Evolutionary conservation across 2,329 filamentous ascomycete genomes (phyloP), one percentile per base, ranked within the genome.

Genomic region (Pseudogymnoascus sp.): DNA sequence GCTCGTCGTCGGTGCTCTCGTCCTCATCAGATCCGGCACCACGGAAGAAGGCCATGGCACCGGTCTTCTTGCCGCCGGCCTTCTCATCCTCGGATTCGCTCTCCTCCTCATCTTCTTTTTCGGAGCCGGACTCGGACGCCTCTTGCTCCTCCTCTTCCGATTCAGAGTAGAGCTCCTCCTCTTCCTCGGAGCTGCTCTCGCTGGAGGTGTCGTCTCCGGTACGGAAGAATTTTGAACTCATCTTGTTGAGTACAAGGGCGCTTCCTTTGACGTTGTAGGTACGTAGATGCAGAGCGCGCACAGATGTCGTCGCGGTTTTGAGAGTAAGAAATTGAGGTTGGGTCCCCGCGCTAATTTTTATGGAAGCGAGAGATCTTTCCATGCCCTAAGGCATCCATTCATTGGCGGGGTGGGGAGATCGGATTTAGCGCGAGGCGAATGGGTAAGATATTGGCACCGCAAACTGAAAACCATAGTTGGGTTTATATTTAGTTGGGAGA

Each of bases 151-250:
- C 75, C 73, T 87, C 84, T 76, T 90, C 89, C 77, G 87, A 87
- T 71, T 88, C 88, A 71, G 84, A 86, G 86, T 96, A 96, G 79
- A 96, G 88, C 79, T 93, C 89, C 81, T 97, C 93, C 83, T 97
- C 93, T 72, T 97, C 93, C 73, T 83, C 86, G 68, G 91, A 96
- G 84, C 91, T 91, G 81, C 86, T 93, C 79, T 97, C 93, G 83
- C 87, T 91, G 74, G 93, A 96, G 86, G 93, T 97, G 79, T 96
- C 93, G 77, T 60, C 59, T 60, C 59, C 59, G 59, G 59, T 60
- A 60, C 59, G 59, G 59, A 60, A 60, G 37, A 60, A 60, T 42
- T 60, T 60, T 42, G 59, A 60, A 56, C 49, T 56, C 49, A 56
- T 56, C 59, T 38, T 60, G 34, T 40, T 60, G 59, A 42, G 59